phyloP scores from a whole-genome alignment of 495 filamentous ascomycete species.

The Antarctomyces pellizariae region DNA sequence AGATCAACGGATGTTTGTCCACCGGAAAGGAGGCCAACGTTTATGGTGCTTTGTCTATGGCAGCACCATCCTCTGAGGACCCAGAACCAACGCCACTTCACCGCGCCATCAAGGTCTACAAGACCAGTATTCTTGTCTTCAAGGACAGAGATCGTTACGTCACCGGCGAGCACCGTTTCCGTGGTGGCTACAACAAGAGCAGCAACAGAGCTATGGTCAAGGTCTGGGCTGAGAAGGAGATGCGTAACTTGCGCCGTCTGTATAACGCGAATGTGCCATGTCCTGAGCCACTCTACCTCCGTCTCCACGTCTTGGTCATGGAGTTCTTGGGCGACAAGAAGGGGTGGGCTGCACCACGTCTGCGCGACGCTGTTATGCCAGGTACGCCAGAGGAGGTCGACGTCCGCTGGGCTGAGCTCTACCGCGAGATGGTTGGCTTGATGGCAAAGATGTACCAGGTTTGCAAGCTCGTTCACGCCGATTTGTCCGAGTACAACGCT shows the following conservation, averaged over 20 bases:
- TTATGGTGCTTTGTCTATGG: constrained; percentile 48
- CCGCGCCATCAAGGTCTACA: constrained; percentile 93
- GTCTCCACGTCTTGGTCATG: constrained; percentile 84
- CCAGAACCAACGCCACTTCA: constrained; percentile 23
- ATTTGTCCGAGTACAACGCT: constrained; percentile 93
- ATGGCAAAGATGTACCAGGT: constrained; percentile 84
- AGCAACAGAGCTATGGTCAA: constrained; percentile 92
- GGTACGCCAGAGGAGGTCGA: constrained; percentile 26
- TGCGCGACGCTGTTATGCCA: constrained; percentile 48
- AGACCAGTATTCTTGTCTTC: constrained; percentile 88
- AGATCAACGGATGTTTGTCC: constrained; percentile 76
- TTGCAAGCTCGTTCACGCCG: constrained; percentile 79
- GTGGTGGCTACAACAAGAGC: constrained; percentile 67
- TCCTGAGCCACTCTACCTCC: constrained; percentile 70
- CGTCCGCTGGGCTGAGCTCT: constrained; percentile 45
- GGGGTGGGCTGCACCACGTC: constrained; percentile 62
- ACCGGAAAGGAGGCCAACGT: constrained; percentile 98
- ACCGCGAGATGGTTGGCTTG: constrained; percentile 60
- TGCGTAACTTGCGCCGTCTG: constrained; percentile 74
- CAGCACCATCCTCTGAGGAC: constrained; percentile 15
- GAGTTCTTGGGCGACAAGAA: constrained; percentile 70
- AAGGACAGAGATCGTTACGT: constrained; percentile 94
- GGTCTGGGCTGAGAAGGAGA: constrained; percentile 96
- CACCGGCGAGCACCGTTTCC: constrained; percentile 69
- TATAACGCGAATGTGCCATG: constrained; percentile 65